Base-by-base conservation (phyloP, 805 yeast genomes). In the Candida silvicultrix region DNA sequence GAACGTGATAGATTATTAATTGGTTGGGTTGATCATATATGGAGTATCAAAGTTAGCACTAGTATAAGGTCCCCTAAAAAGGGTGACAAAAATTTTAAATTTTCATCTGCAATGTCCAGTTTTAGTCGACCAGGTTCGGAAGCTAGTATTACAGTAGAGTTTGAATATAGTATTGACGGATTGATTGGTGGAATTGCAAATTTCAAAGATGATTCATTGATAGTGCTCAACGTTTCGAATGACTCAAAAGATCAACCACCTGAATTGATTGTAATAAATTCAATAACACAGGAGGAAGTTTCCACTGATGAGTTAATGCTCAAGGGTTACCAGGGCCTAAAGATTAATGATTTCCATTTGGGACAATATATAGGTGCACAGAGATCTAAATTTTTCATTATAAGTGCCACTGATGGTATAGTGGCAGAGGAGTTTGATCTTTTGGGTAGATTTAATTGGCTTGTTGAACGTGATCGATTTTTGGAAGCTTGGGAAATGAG, bases 381-480 rank as follows among this genome's bases (percentile, higher is more conserved):
- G 0, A 59, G 63, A 0, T 53, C 63, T 5, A 69, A 71, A 45
- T 88, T 84, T 68, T 85, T 74, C 55, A 69, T 94, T 18, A 70
- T 92, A 5, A 80, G 92, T 58, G 88, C 97, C 0, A 77, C 78
- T 41, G 98, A 89, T 64, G 92, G 83, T 1, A 84, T 92, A 1
- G 68, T 81, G 15, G 89, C 89, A 0, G 77, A 82, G 53, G 88
- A 83, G 49, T 71, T 85, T n/a, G 81, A 80, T 44, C 64, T 84
- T 21, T 63, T 68, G 25, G 98, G 90, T 59, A 78, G 83, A 48
- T 74, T 83, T 40, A 68, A 78, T 4, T 92, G 97, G 97, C 83
- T 72, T 48, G 48, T 79, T 4, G 78, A 78, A 1, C 75, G 69
- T 35, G 72, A 73, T 2, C 63, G 69, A 44, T 86, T 65, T 55